Evolutionary conservation across 805 yeast species (phyloP).

Genomic region (Yamadazyma tumulicola): DNA sequence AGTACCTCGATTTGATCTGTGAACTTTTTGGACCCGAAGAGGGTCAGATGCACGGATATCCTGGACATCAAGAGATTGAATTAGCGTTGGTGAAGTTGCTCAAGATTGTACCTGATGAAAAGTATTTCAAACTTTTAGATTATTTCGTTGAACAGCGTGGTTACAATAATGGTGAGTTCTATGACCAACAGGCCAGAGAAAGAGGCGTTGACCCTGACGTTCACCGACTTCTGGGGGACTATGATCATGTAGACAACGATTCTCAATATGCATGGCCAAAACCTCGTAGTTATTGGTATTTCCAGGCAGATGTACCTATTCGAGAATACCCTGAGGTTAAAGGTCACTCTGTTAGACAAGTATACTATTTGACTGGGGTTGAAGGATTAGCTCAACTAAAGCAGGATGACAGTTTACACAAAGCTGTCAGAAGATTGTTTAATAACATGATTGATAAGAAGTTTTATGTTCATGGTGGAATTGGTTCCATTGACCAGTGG

Average conservation of each 20-base stretch:
- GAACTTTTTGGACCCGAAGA: conserved; percentile 16
- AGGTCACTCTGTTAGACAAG: conserved; percentile 22
- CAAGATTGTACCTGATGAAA: conserved; percentile 13
- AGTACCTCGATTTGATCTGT: conserved; percentile 17
- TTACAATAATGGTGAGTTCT: conserved; percentile 16
- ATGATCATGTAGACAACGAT: conserved; percentile 6
- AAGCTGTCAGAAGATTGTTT: conserved; percentile 14
- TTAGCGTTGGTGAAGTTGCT: conserved; percentile 19
- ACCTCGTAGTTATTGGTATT: conserved; percentile 18
- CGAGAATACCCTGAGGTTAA: conserved; percentile 13
- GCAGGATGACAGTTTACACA: conserved; percentile 10
- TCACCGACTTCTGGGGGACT: conserved; percentile 7
- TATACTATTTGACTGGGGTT: conserved; percentile 18
- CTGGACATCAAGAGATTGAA: conserved; percentile 24
- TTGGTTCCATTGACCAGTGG: conserved; percentile 18
- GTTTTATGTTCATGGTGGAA: conserved; percentile 21
- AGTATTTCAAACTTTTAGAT: conserved; percentile 15
- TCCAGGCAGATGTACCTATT: conserved; percentile 18
- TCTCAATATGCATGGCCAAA: conserved; percentile 12
- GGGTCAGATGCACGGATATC: conserved; percentile 17
- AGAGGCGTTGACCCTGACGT: conserved; percentile 15
- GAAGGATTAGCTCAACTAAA: conserved; percentile 17
- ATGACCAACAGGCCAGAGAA: conserved; percentile 12
- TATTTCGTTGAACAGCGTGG: conserved; percentile 21
- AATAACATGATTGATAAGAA: conserved; percentile 18